Evolutionary conservation across 164 flowering plant species (phyloP).

Genomic region (Aristolochia fimbriata): DNA sequence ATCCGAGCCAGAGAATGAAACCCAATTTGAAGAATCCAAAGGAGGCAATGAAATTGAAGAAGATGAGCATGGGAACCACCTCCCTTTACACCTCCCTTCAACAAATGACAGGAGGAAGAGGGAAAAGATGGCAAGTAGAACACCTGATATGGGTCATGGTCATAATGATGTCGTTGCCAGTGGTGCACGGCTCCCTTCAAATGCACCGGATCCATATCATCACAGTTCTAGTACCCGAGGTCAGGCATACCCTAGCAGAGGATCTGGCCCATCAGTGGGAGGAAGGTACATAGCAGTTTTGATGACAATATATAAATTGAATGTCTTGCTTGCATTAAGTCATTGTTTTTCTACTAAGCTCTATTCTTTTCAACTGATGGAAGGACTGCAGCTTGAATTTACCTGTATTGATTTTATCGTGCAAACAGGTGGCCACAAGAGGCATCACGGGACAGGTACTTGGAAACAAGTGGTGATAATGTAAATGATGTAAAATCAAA

Average conservation of each 20-base stretch:
- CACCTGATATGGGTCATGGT: constrained; percentile 19
- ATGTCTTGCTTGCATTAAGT: not conserved
- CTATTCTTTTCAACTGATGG: not conserved
- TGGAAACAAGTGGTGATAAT: constrained; percentile 10
- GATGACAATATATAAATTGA: not conserved
- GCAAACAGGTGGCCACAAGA: constrained; percentile 37
- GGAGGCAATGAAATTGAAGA: constrained; percentile 29
- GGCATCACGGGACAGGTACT: constrained; percentile 32
- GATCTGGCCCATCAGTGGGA: constrained; percentile 19
- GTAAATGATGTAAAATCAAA: constrained; percentile 17
- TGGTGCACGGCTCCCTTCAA: constrained; percentile 30
- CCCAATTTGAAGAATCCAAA: constrained; percentile 28
- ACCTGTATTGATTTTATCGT: not conserved
- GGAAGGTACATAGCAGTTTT: constrained; percentile 41
- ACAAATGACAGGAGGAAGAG: constrained; percentile 28
- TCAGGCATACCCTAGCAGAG: constrained; percentile 19
- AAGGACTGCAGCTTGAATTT: not conserved
- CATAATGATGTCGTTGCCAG: constrained; percentile 23
- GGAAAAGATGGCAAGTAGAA: constrained; percentile 30
- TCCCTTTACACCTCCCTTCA: constrained; percentile 25
- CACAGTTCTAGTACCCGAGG: constrained; percentile 32
- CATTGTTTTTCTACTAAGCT: not conserved
- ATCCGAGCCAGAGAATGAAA: constrained; percentile 30
- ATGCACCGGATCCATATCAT: constrained; percentile 21
- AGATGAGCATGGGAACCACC: constrained; percentile 26